Evolutionary conservation across 2,329 filamentous ascomycete genomes (phyloP), one percentile per base, ranked within the genome.

Genomic region (Cladosporium sp.): DNA sequence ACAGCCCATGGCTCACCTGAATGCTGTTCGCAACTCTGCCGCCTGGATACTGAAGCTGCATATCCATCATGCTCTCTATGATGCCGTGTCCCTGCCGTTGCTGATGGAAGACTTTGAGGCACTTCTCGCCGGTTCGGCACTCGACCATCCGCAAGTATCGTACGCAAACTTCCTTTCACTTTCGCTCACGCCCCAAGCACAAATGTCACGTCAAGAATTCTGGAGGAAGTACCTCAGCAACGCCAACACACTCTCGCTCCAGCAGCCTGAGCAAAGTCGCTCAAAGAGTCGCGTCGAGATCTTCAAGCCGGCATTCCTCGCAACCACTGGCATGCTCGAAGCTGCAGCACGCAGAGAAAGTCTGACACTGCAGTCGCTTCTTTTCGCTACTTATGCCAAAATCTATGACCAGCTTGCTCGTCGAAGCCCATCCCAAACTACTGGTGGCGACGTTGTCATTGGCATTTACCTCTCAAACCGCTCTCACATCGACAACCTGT

Each of bases 51-150:
- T 83, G 54, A 70, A 78, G 55, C 78, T 84, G 2, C 80, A 82
- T 30, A 89, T 97, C 4, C 93, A 97, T 69, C 93, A 98, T 75
- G 91, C 91, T 0, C 82, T 97, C 0, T 98, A 97, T 74, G 94
- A 97, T 75, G 93, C 89, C 6, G 84, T 96, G 67, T 95, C 91
- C 71, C 80, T 97, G 4, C 86, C 88, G 0, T 75, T 84, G 0
- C 79, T 96, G 6, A 80, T 92, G 26, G 74, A 83, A 15, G 78
- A 84, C 49, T 78, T 90, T 14, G 77, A 83, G 68, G 68, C 72
- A 4, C 69, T 81, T 2, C 41, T 88, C 76, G 78, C 78, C 71
- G 66, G 61, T 30, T 24, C 34, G 2, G 4, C 34, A 4, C 49
- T 51, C 8, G 14, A 52, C 1, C 28, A 21, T 15, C 49, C 64